Evolutionary conservation across 768 basidiomycete genomes (phyloP), one percentile per base, ranked within the genome.

Genomic region (Lentinula raphanica): DNA sequence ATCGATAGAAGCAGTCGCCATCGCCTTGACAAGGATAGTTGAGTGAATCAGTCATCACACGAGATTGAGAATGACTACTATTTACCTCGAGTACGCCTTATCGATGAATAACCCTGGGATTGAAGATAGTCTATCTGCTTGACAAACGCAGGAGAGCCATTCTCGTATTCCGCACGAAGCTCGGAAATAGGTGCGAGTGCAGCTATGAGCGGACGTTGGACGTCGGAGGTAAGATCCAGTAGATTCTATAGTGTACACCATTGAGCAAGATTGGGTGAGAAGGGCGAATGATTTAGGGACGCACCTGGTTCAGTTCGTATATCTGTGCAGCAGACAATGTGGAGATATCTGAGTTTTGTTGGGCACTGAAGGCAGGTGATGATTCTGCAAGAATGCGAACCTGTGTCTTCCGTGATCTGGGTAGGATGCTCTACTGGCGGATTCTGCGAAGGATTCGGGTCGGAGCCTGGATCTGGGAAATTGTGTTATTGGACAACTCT

Each of bases 1-100:
- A 87, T 79, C 94, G 79, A 69, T 95, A 97, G 71, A 95, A 96
- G 68, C 94, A 96, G 68, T 91, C 90, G 0, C 94, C 93, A 63
- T 91, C 94, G 28, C 94, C 92, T 84, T 44, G 51, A 1, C 38
- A 17, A 2, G 12, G 11, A 23, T 15, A 36, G 3, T 36, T 19
- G 5, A 35, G 17, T 1, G 12, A 21, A 39, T 17, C n/a, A n/a
- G n/a, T n/a, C n/a, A 39, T 25, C 15, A n/a, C 15, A 21, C 23
- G 9, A 44, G 21, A 5, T 48, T 23, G 1, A 51, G 38, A 49
- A 32, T 67, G n/a, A 11, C n/a, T 17, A n/a, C 6, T 25, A 5
- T 55, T 76, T 72, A 73, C 94, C 93, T 72, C 86, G 80, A 0
- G 88, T 83, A 55, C 92, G 76, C 65, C 92, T 79, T 42, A 96